These are phyloP conservation scores for Podosphaera aphanis DNA, from an alignment of 2,329 filamentous ascomycete species.

Conservation along the genomic window DNA sequence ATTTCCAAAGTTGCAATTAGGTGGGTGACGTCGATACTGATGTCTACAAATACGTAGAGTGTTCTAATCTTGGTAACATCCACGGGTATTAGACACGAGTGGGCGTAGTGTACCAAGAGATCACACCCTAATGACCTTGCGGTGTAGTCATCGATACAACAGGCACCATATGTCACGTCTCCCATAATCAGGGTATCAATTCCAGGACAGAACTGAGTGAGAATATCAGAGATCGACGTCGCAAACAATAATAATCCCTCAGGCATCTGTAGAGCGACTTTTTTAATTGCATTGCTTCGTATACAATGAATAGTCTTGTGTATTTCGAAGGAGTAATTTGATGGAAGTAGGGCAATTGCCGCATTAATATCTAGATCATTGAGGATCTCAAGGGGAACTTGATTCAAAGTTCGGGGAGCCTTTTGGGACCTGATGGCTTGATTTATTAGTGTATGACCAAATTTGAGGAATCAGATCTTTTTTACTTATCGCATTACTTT, in stretches of 20 bases:
- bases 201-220: constrained; percentile 79
- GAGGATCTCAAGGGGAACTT: constrained; percentile 69
- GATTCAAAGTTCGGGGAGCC: constrained; percentile 62
- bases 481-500: constrained; percentile 34
- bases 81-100: constrained; percentile 87
- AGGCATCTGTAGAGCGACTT: constrained; percentile 87
- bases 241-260: constrained; percentile 89
- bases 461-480: constrained; percentile 28
- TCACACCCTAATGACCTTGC: constrained; percentile 85
- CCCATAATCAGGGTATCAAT: constrained; percentile 95
- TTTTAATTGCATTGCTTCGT: constrained; percentile 52
- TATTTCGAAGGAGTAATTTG: constrained; percentile 97
- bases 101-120: constrained; percentile 84
- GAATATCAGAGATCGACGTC: constrained; percentile 89
- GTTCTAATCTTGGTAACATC: constrained; percentile 94
- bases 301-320: constrained; percentile 95
- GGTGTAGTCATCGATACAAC: constrained; percentile 97
- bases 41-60: constrained; percentile 94
- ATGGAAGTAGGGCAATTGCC: constrained; percentile 64
- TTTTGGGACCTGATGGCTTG: constrained; percentile 49
- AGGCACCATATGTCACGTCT: constrained; percentile 94
- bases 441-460: constrained; percentile 1
- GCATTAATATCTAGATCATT: constrained; percentile 67
- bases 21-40: constrained; percentile 79
- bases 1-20: constrained; percentile 67